phyloP scores from a whole-genome alignment of 345 rosid genomes.

The Ceriops zippeliana region DNA sequence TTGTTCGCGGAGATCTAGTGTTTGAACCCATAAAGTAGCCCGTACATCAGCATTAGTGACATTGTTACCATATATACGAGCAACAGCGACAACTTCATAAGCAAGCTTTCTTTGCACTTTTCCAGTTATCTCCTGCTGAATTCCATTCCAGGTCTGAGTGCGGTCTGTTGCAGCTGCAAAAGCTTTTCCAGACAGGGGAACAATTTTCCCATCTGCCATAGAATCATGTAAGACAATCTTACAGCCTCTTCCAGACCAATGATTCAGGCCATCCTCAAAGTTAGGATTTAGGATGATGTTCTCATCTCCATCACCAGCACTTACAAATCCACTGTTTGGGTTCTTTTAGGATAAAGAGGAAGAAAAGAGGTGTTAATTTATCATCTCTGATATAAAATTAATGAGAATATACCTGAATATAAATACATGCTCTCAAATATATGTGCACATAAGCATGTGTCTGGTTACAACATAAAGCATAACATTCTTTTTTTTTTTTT shows the following conservation, averaged over 20 bases:
- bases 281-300: constrained; percentile 65
- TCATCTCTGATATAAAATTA: background rate
- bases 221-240: constrained; percentile 70
- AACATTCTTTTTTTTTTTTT: too few relatives aligned
- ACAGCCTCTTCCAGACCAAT: constrained; percentile 97
- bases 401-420: background rate
- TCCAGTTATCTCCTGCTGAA: constrained; percentile 81
- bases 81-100: constrained; percentile 66
- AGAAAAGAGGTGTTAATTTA: background rate
- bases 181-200: constrained; percentile 62
- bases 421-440: too few relatives aligned
- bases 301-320: constrained; percentile 38
- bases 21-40: constrained; percentile 73
- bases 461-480: too few relatives aligned
- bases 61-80: constrained; percentile 63
- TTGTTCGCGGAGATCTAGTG: constrained; percentile 64
- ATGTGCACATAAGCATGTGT: too few relatives aligned
- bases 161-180: constrained; percentile 82
- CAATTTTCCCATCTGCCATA: constrained; percentile 65
- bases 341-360: constrained; percentile 7
- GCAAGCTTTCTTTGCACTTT: constrained; percentile 71
- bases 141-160: constrained; percentile 84
- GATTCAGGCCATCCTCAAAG: constrained; percentile 71
- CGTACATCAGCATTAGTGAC: constrained; percentile 53
- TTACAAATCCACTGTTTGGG: background rate